phyloP scores from a whole-genome alignment of 164 flowering plant genomes.

The Dillenia turbinata region DNA sequence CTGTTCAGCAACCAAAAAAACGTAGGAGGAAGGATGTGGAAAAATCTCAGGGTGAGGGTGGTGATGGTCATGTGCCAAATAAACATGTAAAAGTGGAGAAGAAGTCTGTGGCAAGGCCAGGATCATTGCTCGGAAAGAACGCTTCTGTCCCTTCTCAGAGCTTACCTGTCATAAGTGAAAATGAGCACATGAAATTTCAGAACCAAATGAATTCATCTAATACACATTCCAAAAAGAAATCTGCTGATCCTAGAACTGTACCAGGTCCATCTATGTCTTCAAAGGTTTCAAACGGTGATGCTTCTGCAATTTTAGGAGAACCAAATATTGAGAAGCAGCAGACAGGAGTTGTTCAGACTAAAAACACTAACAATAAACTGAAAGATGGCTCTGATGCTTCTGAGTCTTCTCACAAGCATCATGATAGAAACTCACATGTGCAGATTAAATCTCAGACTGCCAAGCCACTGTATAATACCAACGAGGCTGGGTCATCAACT shows the following conservation, averaged over 20 bases:
- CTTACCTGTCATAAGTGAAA: constrained; percentile 24
- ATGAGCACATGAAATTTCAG: constrained; percentile 30
- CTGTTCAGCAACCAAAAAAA: constrained; percentile 70
- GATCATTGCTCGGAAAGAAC: constrained; percentile 29
- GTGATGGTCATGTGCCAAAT: constrained; percentile 33
- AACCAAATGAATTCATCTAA: constrained; percentile 27
- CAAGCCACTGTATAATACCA: constrained; percentile 22
- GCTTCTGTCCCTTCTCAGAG: constrained; percentile 28
- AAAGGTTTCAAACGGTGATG: constrained; percentile 36
- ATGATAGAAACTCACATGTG: constrained; percentile 31
- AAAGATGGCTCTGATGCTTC: constrained; percentile 37
- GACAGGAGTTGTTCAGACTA: constrained; percentile 28
- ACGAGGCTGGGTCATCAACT: constrained; percentile 26
- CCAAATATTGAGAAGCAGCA: constrained; percentile 42
- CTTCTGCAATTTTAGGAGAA: constrained; percentile 25
- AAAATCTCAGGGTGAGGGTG: constrained; percentile 38
- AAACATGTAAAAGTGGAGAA: constrained; percentile 48
- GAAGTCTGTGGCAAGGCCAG: constrained; percentile 40
- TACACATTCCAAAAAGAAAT: constrained; percentile 40
- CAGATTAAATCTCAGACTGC: constrained; percentile 35
- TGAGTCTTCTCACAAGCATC: constrained; percentile 32
- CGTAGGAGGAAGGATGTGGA: constrained; percentile 68
- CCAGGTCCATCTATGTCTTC: constrained; percentile 28
- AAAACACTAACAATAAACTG: constrained; percentile 28
- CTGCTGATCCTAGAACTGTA: constrained; percentile 31